phyloP scores from a whole-genome alignment of 1,139 yeast species.

The Geotrichum australiense region DNA sequence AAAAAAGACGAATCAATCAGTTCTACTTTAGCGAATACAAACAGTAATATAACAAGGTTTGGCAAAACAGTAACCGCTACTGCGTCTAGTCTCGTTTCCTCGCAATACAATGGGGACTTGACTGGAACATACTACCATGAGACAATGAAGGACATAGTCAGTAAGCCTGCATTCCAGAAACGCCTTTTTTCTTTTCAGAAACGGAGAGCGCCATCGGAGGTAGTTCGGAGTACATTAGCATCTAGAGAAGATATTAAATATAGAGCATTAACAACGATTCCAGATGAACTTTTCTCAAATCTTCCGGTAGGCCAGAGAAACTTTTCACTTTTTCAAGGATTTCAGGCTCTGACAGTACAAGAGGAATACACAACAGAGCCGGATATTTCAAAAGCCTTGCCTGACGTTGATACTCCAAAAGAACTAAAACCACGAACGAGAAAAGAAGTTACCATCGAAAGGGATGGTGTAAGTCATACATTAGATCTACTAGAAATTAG shows the following conservation, averaged over 20 bases:
- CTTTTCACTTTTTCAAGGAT: constrained; percentile 60
- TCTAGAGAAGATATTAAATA: constrained; percentile 29
- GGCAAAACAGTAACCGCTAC: constrained; percentile 37
- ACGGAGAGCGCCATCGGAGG: constrained; percentile 39
- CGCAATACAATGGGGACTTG: constrained; percentile 37
- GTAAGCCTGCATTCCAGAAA: constrained; percentile 34
- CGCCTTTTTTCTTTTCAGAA: constrained; percentile 34
- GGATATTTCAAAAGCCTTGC: constrained; percentile 10
- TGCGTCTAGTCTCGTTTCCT: constrained; percentile 32
- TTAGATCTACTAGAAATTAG: constrained; percentile 53
- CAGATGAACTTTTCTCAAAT: constrained; percentile 50
- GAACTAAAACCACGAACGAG: constrained; percentile 19
- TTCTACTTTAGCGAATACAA: constrained; percentile 35
- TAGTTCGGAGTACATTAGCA: constrained; percentile 28
- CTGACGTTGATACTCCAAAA: constrained; percentile 13
- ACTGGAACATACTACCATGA: constrained; percentile 37
- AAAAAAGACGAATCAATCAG: constrained; percentile 25
- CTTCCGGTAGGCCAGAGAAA: constrained; percentile 37
- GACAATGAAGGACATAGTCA: constrained; percentile 36
- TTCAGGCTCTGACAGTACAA: constrained; percentile 42
- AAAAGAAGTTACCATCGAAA: constrained; percentile 35
- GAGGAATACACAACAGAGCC: constrained; percentile 1
- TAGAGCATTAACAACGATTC: constrained; percentile 40
- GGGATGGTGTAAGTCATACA: constrained; percentile 39
- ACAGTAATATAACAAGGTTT: constrained; percentile 33